Conservation (phyloP, 2,329 filamentous ascomycete species). For the Fusarium decemcellulare region DNA sequence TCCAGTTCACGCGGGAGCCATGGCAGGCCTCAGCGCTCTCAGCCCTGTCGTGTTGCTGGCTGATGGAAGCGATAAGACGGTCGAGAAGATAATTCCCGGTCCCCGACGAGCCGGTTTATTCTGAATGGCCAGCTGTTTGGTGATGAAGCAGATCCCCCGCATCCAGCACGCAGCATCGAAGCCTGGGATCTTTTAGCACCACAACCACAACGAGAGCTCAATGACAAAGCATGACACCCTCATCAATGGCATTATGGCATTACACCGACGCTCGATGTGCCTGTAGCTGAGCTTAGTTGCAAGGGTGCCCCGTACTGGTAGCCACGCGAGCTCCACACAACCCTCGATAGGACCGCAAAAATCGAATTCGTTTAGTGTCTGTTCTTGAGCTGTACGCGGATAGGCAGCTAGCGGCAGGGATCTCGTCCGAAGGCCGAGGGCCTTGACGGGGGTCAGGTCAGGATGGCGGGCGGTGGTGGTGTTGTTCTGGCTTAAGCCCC, state of each 20-base stretch:
- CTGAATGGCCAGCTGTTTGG: background rate
- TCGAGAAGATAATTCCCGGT: background rate
- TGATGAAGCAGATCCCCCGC: slow-evolving; percentile 11
- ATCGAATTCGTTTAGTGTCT: background rate
- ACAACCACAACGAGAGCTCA: background rate
- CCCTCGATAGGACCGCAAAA: background rate
- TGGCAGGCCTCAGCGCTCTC: background rate
- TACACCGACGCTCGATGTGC: slow-evolving; percentile 11
- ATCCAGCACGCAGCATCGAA: slow-evolving; percentile 1
- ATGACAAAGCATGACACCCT: slow-evolving; percentile 15
- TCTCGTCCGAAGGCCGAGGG: slow-evolving; percentile 21
- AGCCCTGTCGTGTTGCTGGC: slow-evolving; percentile 2
- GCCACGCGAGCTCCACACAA: slow-evolving; percentile 28
- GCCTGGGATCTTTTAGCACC: background rate
- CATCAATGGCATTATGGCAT: background rate
- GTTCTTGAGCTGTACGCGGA: slow-evolving; percentile 26
- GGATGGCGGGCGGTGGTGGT: slow-evolving; percentile 16
- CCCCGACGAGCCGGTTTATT: background rate
- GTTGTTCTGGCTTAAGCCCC: background rate
- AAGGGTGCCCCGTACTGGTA: slow-evolving; percentile 13
- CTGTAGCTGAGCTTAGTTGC: slow-evolving; percentile 9
- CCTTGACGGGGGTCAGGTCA: background rate
- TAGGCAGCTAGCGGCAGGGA: background rate
- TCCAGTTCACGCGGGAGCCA: background rate
- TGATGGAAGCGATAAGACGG: background rate